phyloP scores from a whole-genome alignment of 352 stramenopile species.

The Aphanomyces euteiches region DNA sequence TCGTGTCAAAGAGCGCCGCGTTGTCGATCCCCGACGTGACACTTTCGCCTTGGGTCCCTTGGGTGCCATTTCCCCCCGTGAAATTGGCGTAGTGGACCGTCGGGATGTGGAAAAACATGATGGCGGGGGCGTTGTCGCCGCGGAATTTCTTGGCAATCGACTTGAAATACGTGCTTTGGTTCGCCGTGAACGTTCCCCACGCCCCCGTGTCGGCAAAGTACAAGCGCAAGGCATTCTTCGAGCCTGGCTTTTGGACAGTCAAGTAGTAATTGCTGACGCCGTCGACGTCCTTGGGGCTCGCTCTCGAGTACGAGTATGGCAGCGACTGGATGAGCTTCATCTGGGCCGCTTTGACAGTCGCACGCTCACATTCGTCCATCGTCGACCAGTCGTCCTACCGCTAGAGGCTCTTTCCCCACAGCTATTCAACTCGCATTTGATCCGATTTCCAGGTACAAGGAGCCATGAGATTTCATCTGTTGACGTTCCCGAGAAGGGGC shows the following conservation, averaged over 20 bases:
- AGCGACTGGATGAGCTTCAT: conserved; percentile 20
- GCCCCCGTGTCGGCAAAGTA: conserved; percentile 54
- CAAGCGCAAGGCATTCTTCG: conserved; percentile 45
- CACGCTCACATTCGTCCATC: no score
- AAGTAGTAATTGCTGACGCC: conserved; percentile 60
- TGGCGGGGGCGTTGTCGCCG: conserved; percentile 35
- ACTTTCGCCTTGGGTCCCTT: not conserved
- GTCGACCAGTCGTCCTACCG: no score
- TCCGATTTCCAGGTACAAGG: no score
- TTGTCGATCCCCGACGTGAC: conserved; percentile 26
- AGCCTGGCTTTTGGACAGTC: conserved; percentile 42
- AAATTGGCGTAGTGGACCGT: conserved; percentile 40
- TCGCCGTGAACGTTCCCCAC: conserved; percentile 35
- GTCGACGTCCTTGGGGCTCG: conserved; percentile 39
- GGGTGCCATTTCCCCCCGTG: not conserved
- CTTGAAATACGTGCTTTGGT: conserved; percentile 50
- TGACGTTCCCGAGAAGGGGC: no score
- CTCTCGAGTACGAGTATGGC: conserved; percentile 41
- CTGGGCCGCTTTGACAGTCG: not conserved
- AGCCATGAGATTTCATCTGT: no score
- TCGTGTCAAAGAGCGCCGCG: conserved; percentile 31
- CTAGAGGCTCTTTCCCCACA: no score
- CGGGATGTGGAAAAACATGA: conserved; percentile 74
- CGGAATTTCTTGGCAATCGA: conserved; percentile 31
- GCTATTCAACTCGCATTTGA: no score